A percentile compares a stretch with the other conserved stretches of the same genome.
phyloP scores from a whole-genome alignment of 2,329 filamentous ascomycete species.

The Sporothrix schenckii region DNA sequence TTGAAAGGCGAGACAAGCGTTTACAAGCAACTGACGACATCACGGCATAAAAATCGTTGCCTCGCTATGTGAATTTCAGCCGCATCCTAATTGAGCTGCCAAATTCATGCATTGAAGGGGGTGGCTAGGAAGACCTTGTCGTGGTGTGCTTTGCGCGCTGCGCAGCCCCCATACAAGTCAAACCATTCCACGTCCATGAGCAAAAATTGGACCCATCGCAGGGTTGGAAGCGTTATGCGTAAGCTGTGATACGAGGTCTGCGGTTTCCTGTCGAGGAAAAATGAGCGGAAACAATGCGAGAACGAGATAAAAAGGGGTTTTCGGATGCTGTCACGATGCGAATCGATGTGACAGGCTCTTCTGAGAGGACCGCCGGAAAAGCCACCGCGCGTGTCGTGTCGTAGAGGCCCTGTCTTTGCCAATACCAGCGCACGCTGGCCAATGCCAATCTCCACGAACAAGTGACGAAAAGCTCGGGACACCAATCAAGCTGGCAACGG shows the following conservation, averaged over 20 bases:
- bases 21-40: not conserved
- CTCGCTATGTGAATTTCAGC: not conserved
- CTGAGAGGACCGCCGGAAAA: not conserved
- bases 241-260: not conserved
- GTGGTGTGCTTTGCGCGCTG: conserved; percentile 18
- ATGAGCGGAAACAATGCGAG: not conserved
- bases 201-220: not conserved
- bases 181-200: not conserved
- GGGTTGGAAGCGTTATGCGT: conserved; percentile 23
- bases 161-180: conserved; percentile 24
- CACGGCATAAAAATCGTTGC: not conserved
- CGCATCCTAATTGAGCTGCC: conserved; percentile 8
- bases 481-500: conserved; percentile 2
- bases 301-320: not conserved
- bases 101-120: conserved; percentile 31
- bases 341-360: not conserved
- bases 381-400: not conserved
- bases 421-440: not conserved
- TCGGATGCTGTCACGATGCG: not conserved
- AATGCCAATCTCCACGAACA: conserved; percentile 3
- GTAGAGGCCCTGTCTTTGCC: not conserved
- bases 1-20: not conserved
- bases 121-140: conserved; percentile 27
- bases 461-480: conserved; percentile 5
- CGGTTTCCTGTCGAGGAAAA: not conserved